A percentile compares a stretch with the other conserved stretches of the same genome.
phyloP scores from a whole-genome alignment of 2,329 filamentous ascomycete genomes.

The Arthrocladium fulminans region DNA sequence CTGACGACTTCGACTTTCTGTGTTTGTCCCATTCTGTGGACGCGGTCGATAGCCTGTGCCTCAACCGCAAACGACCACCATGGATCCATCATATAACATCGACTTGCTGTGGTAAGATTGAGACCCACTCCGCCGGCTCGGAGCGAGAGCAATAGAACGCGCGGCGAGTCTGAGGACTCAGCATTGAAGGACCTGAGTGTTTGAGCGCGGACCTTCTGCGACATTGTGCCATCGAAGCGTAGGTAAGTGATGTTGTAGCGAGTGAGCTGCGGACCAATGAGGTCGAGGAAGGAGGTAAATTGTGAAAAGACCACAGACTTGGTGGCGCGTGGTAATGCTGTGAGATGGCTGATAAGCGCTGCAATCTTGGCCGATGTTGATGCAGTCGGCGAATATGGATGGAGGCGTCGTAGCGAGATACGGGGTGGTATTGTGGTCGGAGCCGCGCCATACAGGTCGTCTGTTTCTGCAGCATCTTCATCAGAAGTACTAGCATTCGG shows the following conservation, averaged over 20 bases:
- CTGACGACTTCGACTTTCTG: slow-evolving; percentile 75
- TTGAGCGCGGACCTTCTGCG: slow-evolving; percentile 71
- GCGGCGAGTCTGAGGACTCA: slow-evolving; percentile 25
- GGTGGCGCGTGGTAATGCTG: slow-evolving; percentile 57
- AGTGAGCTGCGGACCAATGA: slow-evolving; percentile 73
- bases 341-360: slow-evolving; percentile 66
- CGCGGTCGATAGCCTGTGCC: slow-evolving; percentile 92
- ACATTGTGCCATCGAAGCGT: slow-evolving; percentile 86
- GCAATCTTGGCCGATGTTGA: slow-evolving; percentile 74
- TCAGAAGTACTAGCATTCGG: slow-evolving; percentile 30
- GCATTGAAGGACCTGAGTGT: slow-evolving; percentile 65
- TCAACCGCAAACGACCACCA: slow-evolving; percentile 99
- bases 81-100: slow-evolving; percentile 98
- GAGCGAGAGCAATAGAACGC: slow-evolving; percentile 71
- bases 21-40: slow-evolving; percentile 93
- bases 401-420: slow-evolving; percentile 53
- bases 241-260: slow-evolving; percentile 66
- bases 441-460: slow-evolving; percentile 30
- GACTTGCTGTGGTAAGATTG: slow-evolving; percentile 78
- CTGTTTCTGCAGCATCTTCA: slow-evolving; percentile 28
- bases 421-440: slow-evolving; percentile 31
- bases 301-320: slow-evolving; percentile 95
- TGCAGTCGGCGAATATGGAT: slow-evolving; percentile 51
- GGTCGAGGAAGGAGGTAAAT: slow-evolving; percentile 89
- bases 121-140: slow-evolving; percentile 88